Conservation (phyloP, 2,329 filamentous ascomycete species). For the Hymenoscyphus fructigenus region DNA sequence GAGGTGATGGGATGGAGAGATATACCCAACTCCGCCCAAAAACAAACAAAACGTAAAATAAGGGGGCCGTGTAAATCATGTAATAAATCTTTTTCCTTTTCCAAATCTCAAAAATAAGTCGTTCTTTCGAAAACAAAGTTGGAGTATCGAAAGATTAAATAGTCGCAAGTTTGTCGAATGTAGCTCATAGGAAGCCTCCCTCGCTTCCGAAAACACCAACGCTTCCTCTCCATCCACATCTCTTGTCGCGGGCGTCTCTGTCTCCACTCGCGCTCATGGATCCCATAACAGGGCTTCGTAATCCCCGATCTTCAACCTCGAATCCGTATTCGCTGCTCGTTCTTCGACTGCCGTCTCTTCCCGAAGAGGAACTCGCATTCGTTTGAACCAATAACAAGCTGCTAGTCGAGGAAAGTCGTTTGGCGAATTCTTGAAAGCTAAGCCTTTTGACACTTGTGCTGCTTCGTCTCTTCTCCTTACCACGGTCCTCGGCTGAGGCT, state of each 20-base stretch:
- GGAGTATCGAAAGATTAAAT: background rate
- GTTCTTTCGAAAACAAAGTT: background rate
- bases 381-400: constrained; percentile 59
- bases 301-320: constrained; percentile 17
- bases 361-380: constrained; percentile 42
- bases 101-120: background rate
- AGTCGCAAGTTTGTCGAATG: background rate
- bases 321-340: constrained; percentile 29
- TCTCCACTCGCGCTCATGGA: background rate
- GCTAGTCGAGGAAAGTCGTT: constrained; percentile 59
- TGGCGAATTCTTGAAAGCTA: constrained; percentile 62
- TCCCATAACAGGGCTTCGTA: constrained; percentile 8
- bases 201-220: constrained; percentile 54
- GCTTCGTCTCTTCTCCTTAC: constrained; percentile 49
- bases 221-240: constrained; percentile 57
- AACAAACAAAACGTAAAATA: background rate
- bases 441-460: constrained; percentile 56
- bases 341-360: constrained; percentile 25
- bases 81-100: background rate
- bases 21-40: background rate
- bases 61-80: constrained; percentile 1
- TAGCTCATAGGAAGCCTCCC: constrained; percentile 33
- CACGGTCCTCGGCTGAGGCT: constrained; percentile 17
- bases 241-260: constrained; percentile 34
- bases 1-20: background rate